phyloP scores from a whole-genome alignment of 371 early-diverging fungal genomes.

The Apophysomyces sp. region DNA sequence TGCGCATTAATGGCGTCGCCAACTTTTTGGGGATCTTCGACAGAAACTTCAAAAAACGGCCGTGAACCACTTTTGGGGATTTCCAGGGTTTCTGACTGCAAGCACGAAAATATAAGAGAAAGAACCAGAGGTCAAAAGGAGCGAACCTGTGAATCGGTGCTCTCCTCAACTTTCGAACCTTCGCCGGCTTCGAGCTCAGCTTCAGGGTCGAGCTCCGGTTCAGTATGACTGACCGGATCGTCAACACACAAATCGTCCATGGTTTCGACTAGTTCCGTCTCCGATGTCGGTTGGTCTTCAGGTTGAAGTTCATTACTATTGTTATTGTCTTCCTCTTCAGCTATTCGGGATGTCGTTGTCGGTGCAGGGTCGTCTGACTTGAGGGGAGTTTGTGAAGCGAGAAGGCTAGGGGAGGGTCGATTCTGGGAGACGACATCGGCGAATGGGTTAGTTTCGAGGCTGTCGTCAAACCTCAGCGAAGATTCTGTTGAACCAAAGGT shows the following conservation, averaged over 20 bases:
- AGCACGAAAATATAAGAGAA: neutral
- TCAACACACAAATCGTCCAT: neutral
- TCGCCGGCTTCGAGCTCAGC: neutral
- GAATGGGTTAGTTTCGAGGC: conserved; percentile 44
- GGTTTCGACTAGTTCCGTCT: neutral
- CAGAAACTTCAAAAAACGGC: conserved; percentile 75
- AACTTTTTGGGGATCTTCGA: conserved; percentile 90
- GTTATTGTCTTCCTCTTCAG: conserved; percentile 1
- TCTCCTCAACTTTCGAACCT: neutral
- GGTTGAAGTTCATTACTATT: neutral
- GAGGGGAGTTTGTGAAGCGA: neutral
- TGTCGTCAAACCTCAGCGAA: conserved; percentile 9
- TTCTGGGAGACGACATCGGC: conserved; percentile 25
- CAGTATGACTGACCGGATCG: neutral
- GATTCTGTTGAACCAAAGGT: neutral
- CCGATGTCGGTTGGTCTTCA: neutral
- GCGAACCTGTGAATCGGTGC: neutral
- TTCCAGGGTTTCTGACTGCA: conserved; percentile 35
- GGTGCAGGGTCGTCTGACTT: neutral
- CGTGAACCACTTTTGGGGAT: conserved; percentile 55
- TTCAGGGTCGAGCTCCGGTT: neutral
- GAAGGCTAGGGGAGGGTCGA: neutral
- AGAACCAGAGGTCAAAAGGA: neutral
- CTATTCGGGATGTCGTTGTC: neutral
- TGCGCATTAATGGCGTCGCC: conserved; percentile 86